A percentile compares a stretch with the other conserved stretches of the same genome.
Conservation (phyloP, 163 green algal species). For the Scenedesmus sp. region DNA sequence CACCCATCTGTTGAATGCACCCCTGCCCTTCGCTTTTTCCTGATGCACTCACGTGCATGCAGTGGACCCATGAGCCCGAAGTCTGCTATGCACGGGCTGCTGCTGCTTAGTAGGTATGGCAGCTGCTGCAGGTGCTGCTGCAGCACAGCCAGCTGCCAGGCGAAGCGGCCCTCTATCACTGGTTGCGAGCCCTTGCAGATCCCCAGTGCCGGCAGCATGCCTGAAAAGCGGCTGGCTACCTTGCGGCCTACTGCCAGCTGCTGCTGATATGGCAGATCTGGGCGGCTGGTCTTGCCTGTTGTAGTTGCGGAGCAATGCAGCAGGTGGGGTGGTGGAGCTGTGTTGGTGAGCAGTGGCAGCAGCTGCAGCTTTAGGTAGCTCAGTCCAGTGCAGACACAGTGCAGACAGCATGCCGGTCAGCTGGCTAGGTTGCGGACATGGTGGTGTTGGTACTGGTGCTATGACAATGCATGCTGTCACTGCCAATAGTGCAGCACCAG, state of each 20-base stretch:
- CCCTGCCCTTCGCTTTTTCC: neutral
- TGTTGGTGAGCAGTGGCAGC: too few species aligned
- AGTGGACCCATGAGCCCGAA: constrained; percentile 18
- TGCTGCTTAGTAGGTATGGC: constrained; percentile 22
- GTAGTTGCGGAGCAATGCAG: too few species aligned
- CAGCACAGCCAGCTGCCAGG: constrained; percentile 4
- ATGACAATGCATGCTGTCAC: too few species aligned
- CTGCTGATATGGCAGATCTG: constrained; percentile 13
- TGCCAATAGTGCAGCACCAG: too few species aligned
- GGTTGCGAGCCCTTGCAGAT: neutral
- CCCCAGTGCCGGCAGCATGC: constrained; percentile 6
- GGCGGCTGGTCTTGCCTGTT: constrained; percentile 3
- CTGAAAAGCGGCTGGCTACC: constrained; percentile 9
- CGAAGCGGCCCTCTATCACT: neutral
- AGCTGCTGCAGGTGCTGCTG: constrained; percentile 32
- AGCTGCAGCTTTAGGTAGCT: too few species aligned
- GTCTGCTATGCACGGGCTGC: constrained; percentile 2
- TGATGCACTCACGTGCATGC: neutral
- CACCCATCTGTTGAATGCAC: neutral
- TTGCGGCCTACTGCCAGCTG: neutral
- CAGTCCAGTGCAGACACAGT: too few species aligned
- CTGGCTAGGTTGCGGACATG: too few species aligned
- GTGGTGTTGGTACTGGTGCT: too few species aligned
- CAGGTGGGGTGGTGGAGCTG: too few species aligned
- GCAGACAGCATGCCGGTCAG: too few species aligned